Percentiles rank a stretch among this genome's conserved stretches.
Evolutionary conservation across 306 rosid genomes (phyloP).

Genomic region (Spatholobus suberectus): DNA sequence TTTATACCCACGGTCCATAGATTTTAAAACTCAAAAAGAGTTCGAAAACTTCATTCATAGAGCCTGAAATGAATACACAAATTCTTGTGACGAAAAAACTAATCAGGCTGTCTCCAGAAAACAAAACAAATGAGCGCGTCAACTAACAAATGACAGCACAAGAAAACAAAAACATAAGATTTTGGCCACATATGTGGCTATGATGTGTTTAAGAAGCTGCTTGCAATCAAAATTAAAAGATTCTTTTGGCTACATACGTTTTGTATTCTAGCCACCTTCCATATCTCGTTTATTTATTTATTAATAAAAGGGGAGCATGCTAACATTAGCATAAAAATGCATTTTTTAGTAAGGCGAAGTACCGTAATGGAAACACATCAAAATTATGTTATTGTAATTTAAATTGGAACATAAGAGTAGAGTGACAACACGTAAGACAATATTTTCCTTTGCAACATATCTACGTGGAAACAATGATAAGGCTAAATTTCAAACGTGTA

Average conservation of each 20-base stretch:
- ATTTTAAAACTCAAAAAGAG: no score
- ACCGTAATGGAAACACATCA: background rate
- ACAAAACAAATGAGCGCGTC: background rate
- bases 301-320: background rate
- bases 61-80: background rate
- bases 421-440: background rate
- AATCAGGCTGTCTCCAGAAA: background rate
- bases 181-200: background rate
- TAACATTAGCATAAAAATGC: background rate
- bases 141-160: background rate
- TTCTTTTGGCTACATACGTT: conserved; percentile 27
- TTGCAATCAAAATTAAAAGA: conserved; percentile 42
- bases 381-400: background rate
- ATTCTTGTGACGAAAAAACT: background rate
- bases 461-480: background rate
- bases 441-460: background rate
- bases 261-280: conserved; percentile 27
- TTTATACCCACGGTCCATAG: no score
- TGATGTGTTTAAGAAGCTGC: conserved; percentile 2
- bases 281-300: background rate
- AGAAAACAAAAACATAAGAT: background rate
- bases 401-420: background rate
- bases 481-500: background rate
- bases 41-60: background rate
- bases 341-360: background rate